A percentile compares a stretch with the other conserved stretches of the same genome.
Conservation (phyloP, 2,329 filamentous ascomycete genomes). For the Ambrosiella cleistominuta region DNA sequence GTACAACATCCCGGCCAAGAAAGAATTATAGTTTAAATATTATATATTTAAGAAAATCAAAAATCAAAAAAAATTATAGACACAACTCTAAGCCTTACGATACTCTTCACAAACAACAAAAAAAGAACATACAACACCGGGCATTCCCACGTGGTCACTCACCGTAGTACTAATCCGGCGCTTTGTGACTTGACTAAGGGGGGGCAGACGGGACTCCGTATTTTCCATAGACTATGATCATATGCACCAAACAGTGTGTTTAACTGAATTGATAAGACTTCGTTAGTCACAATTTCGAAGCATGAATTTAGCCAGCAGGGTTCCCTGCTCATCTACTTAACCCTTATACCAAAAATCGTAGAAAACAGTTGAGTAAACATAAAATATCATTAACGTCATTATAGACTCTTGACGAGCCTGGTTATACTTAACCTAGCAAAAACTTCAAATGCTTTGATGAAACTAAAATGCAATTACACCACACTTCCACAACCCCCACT, state of each 20-base stretch:
- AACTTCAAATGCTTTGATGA: slow-evolving; percentile 2
- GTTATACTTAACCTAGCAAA: background rate
- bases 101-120: background rate
- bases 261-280: background rate
- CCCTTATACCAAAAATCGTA: background rate
- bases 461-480: slow-evolving; percentile 1
- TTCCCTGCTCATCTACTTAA: too few relatives aligned
- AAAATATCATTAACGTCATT: slow-evolving; percentile 5
- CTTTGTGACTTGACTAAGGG: slow-evolving; percentile 9
- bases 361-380: background rate
- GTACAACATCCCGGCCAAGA: slow-evolving; percentile 2
- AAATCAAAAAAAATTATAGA: background rate
- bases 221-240: slow-evolving; percentile 12
- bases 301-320: too few relatives aligned
- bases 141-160: slow-evolving; percentile 9
- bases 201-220: slow-evolving; percentile 10
- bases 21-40: background rate
- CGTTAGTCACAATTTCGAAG: too few relatives aligned
- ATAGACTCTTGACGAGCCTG: slow-evolving; percentile 1
- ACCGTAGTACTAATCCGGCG: slow-evolving; percentile 7
- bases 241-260: background rate
- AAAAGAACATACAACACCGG: slow-evolving; percentile 3
- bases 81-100: slow-evolving; percentile 3
- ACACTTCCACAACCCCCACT: background rate
- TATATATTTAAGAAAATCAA: background rate